These are phyloP conservation scores for Dalbergia cultrata DNA, from an alignment of 306 rosid species.

Conservation along the genomic window DNA sequence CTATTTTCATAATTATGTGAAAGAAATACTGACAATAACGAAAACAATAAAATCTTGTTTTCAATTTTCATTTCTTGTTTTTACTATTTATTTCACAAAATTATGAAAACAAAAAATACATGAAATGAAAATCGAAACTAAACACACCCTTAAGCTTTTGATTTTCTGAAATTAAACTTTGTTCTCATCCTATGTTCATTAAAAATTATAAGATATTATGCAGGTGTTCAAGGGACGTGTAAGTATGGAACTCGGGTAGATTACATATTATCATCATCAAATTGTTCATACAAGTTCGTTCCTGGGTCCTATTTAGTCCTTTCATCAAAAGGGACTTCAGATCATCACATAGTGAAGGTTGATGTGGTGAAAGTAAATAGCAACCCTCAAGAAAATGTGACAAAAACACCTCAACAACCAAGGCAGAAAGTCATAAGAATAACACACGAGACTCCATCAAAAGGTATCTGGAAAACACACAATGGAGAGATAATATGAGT, in stretches of 20 bases:
- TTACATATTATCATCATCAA: slow-evolving; percentile 81
- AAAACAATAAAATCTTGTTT: no score
- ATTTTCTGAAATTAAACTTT: slow-evolving; percentile 27
- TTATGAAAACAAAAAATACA: no score
- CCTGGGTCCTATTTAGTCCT: slow-evolving; percentile 88
- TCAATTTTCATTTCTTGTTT: no score
- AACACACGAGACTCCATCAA: slow-evolving; percentile 61
- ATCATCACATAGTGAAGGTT: slow-evolving; percentile 96
- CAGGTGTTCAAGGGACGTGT: slow-evolving; percentile 98
- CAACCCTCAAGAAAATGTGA: slow-evolving; percentile 47
- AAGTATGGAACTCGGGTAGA: slow-evolving; percentile 97
- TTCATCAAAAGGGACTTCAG: slow-evolving; percentile 98
- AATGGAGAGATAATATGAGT: slow-evolving; percentile 36
- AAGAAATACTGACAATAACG: no score
- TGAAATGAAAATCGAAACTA: neutral
- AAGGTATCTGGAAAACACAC: slow-evolving; percentile 69
- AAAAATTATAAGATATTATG: slow-evolving; percentile 36
- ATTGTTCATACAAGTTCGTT: slow-evolving; percentile 74
- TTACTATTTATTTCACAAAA: no score
- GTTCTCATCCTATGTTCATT: neutral
- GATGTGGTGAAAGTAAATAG: slow-evolving; percentile 61
- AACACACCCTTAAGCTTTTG: neutral
- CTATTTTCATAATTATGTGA: no score
- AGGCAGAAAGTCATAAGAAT: slow-evolving; percentile 67
- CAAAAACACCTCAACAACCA: slow-evolving; percentile 46